Conservation (phyloP, 495 filamentous ascomycete species). For the Diplogelasinospora grovesii region DNA sequence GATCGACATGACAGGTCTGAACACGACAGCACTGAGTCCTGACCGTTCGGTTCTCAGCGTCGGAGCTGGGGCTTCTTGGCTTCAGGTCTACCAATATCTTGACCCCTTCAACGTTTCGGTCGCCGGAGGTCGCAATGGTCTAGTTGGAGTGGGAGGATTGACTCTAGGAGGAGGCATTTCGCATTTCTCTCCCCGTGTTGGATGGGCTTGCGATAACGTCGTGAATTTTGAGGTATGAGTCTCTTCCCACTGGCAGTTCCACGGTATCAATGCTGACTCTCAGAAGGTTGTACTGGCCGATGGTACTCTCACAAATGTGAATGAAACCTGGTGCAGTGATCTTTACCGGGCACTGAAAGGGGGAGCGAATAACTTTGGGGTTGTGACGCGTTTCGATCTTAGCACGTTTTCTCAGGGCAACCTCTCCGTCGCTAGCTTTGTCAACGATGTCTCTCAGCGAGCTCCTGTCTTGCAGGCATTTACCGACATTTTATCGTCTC, state of each 20-base stretch:
- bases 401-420: constrained; percentile 18
- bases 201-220: constrained; percentile 47
- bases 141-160: constrained; percentile 37
- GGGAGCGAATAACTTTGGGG: constrained; percentile 49
- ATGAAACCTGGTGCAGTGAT: constrained; percentile 34
- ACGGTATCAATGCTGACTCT: constrained; percentile 25
- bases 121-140: constrained; percentile 28
- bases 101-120: constrained; percentile 29
- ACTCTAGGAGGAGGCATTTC: constrained; percentile 42
- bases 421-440: constrained; percentile 11
- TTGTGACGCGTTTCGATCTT: constrained; percentile 38
- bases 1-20: constrained; percentile 33
- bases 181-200: constrained; percentile 38
- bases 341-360: constrained; percentile 49
- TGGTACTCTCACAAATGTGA: constrained; percentile 40
- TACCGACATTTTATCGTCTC: neutral
- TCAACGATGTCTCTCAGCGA: constrained; percentile 7
- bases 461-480: constrained; percentile 7
- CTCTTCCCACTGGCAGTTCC: constrained; percentile 25
- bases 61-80: constrained; percentile 29
- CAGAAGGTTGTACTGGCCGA: constrained; percentile 53
- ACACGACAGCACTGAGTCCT: constrained; percentile 8
- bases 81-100: constrained; percentile 26
- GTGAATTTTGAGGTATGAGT: constrained; percentile 37
- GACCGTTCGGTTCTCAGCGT: constrained; percentile 17